phyloP scores from a whole-genome alignment of 1,284 basidiomycete genomes.

The Mrakiaceae sp. region DNA sequence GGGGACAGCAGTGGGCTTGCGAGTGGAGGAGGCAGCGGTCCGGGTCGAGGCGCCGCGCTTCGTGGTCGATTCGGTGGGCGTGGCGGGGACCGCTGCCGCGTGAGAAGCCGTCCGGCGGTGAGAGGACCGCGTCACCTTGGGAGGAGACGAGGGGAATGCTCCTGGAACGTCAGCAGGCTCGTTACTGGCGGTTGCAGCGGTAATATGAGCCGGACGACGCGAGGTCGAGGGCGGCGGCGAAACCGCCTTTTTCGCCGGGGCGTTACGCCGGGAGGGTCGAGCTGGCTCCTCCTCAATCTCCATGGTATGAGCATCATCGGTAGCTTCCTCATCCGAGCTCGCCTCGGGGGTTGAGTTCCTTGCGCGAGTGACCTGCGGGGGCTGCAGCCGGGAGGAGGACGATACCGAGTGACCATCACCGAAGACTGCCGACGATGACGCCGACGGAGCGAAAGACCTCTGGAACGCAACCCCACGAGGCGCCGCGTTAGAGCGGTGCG shows the following conservation, averaged over 20 bases:
- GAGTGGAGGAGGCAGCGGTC: neutral
- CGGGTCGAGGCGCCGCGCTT: neutral
- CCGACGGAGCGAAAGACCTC: conserved; percentile 4
- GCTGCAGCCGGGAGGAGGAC: neutral
- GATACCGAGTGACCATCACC: neutral
- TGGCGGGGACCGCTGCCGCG: neutral
- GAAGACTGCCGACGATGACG: neutral
- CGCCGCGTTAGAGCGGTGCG: neutral
- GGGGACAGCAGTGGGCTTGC: neutral
- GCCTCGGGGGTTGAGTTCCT: neutral
- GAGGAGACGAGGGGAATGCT: neutral
- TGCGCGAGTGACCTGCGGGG: neutral
- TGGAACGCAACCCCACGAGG: neutral
- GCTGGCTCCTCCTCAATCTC: neutral
- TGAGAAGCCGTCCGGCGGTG: neutral
- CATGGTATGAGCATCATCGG: neutral
- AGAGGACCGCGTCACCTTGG: neutral
- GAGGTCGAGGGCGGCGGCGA: too few species aligned
- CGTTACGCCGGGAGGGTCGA: too few species aligned
- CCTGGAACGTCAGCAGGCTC: neutral
- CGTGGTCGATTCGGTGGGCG: neutral
- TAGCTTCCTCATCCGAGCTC: neutral
- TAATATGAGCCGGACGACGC: too few species aligned
- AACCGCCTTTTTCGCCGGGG: too few species aligned
- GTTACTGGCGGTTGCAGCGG: too few species aligned